Evolutionary conservation across 2,329 filamentous ascomycete genomes (phyloP), one percentile per base, ranked within the genome.

Genomic region (Claviceps fusiformis): DNA sequence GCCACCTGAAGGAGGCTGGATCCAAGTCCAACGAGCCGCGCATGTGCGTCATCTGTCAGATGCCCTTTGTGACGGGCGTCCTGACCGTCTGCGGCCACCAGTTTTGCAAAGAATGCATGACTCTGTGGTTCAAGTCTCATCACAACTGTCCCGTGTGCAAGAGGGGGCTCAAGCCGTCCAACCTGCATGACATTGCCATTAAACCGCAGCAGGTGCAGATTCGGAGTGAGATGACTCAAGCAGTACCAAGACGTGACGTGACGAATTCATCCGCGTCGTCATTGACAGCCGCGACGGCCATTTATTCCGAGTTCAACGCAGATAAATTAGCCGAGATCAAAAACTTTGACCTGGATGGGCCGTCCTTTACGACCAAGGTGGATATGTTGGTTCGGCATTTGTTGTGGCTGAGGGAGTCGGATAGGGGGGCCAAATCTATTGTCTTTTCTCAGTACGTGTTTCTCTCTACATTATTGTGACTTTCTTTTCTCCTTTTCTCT

Each of bases 71-170:
- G 56, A 74, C 82, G n/a, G 92, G 92, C 54, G 81, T 87, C 53
- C 74, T 92, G 58, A 96, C 92, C 0, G 79, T 89, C 1, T 97
- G 93, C 66, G 92, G 92, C 0, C 93, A 98, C 65, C 82, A 89
- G 59, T 97, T 90, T 66, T 96, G 92, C 73, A 90, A 89, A 63
- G 86, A 89, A 33, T 97, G 93, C 68, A 85, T 97, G 61, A 75
- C 77, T 43, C 62, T 82, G 13, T 97, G 93, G 93, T 89, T 86
- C 73, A 76, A 74, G 55, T 75, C 80, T 37, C 83, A 90, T 61
- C 79, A 76, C 19, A 92, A 81, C 53, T 97, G 92, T 62, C 92
- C 92, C 0, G 77, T 89, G 5, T 98, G 93, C 75, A 95, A 95
- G 67, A 79, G 76, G 49, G 74, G 73, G 1, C 72, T 97, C 7